These are phyloP conservation scores for Fragilariopsis cylindrus DNA, from an alignment of 108 stramenopile species.

Conservation along the genomic window DNA sequence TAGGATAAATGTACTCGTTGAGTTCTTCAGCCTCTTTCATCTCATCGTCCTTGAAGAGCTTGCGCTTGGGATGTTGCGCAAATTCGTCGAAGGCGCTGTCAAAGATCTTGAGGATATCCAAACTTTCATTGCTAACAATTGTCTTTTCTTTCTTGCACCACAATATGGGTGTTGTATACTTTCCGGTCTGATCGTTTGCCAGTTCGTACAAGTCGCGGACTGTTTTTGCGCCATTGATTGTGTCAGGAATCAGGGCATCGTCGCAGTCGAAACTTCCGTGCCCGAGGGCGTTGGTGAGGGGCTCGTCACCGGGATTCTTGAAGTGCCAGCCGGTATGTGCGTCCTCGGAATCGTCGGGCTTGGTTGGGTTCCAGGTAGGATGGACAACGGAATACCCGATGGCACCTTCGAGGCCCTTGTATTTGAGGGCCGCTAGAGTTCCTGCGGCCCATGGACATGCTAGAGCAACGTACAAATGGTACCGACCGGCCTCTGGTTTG, in stretches of 20 bases:
- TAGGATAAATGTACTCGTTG: constrained; percentile 84
- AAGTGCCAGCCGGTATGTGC: constrained; percentile 90
- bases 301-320: constrained; percentile 44
- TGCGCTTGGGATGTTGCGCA: constrained; percentile 61
- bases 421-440: constrained; percentile 55
- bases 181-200: constrained; percentile 65
- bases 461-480: constrained; percentile 52
- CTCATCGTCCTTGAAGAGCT: constrained; percentile 77
- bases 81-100: constrained; percentile 81
- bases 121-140: constrained; percentile 93
- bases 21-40: constrained; percentile 65
- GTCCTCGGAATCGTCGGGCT: constrained; percentile 67
- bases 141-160: constrained; percentile 89
- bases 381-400: constrained; percentile 73
- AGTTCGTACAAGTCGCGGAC: constrained; percentile 87
- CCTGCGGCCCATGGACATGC: constrained; percentile 66
- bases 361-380: constrained; percentile 75
- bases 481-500: constrained; percentile 53
- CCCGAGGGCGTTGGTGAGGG: constrained; percentile 38
- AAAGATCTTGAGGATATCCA: constrained; percentile 93
- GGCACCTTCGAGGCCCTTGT: constrained; percentile 88
- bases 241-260: constrained; percentile 60
- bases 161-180: constrained; percentile 91
- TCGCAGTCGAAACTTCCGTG: constrained; percentile 38
- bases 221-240: constrained; percentile 49